Conservation (phyloP, 2,329 filamentous ascomycete species). For the Sporothrix inflata region DNA sequence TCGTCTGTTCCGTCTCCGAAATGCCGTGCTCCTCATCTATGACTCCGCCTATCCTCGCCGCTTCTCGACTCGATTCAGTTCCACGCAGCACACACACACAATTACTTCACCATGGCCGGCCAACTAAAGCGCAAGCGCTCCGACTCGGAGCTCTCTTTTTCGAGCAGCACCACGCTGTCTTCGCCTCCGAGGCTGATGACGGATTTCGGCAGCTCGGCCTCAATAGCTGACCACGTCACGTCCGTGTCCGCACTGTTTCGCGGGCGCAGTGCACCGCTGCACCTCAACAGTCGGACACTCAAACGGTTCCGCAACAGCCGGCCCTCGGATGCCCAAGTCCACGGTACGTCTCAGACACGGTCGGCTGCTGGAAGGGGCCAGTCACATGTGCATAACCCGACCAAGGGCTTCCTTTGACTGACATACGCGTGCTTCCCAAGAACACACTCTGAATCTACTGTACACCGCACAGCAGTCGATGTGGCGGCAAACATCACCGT, state of each 20-base stretch:
- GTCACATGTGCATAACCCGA: neutral
- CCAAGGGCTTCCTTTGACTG: neutral
- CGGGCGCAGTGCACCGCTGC: conserved; percentile 43
- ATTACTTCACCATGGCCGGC: conserved; percentile 44
- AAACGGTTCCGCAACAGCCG: conserved; percentile 64
- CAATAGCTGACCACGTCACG: conserved; percentile 42
- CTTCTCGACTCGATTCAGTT: neutral
- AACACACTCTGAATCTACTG: conserved; percentile 61
- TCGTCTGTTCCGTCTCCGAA: neutral
- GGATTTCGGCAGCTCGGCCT: conserved; percentile 40
- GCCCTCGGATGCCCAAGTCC: conserved; percentile 58
- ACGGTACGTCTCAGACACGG: conserved; percentile 49
- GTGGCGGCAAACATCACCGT: neutral
- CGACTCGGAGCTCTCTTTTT: conserved; percentile 58
- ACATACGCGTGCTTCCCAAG: conserved; percentile 41
- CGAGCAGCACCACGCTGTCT: conserved; percentile 48
- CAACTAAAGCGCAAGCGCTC: conserved; percentile 67
- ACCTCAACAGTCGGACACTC: conserved; percentile 60
- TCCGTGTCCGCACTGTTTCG: conserved; percentile 40
- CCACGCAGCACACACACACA: neutral
- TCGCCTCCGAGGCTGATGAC: conserved; percentile 43
- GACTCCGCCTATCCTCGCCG: neutral
- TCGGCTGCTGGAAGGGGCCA: neutral
- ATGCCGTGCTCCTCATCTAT: neutral
- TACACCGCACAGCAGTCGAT: conserved; percentile 50